phyloP scores from a whole-genome alignment of 2,329 filamentous ascomycete genomes.

The Cladophialophora chaetospira region DNA sequence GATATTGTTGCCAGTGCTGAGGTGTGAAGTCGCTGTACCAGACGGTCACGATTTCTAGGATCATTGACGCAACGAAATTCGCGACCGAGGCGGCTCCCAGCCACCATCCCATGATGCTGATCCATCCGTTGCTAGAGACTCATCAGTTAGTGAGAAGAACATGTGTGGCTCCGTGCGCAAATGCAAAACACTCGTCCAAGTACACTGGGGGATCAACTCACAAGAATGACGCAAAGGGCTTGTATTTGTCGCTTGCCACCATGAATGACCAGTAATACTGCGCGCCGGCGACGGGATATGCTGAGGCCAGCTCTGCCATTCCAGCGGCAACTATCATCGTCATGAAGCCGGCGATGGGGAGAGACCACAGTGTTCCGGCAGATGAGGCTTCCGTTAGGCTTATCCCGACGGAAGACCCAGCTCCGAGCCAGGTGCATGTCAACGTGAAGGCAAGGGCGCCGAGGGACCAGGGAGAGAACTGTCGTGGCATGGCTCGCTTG shows the following conservation, averaged over 20 bases:
- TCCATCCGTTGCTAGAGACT: background rate
- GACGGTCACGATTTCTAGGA: conserved; percentile 11
- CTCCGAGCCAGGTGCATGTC: conserved; percentile 9
- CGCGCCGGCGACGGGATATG: conserved; percentile 9
- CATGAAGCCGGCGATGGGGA: conserved; percentile 9
- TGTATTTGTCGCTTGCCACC: conserved; percentile 1
- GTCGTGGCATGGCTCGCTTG: conserved; percentile 7
- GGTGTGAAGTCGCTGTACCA: conserved; percentile 2
- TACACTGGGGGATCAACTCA: background rate
- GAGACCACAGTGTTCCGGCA: conserved; percentile 13
- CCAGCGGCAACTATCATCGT: conserved; percentile 9
- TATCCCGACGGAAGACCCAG: conserved; percentile 6
- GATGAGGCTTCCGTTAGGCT: conserved; percentile 6
- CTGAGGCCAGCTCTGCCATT: conserved; percentile 15
- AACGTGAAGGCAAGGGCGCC: conserved; percentile 9
- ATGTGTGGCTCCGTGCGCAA: no score
- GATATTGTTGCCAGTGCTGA: conserved; percentile 13
- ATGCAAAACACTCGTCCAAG: no score
- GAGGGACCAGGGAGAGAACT: conserved; percentile 10
- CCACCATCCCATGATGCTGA: conserved; percentile 16
- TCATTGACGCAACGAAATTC: conserved; percentile 18
- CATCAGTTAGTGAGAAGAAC: background rate
- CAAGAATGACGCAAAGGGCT: conserved; percentile 14
- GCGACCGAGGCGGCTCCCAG: conserved; percentile 9
- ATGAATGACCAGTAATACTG: conserved; percentile 21